Base-by-base conservation (phyloP, 164 flowering plant species). In the Echeveria elegans region DNA sequence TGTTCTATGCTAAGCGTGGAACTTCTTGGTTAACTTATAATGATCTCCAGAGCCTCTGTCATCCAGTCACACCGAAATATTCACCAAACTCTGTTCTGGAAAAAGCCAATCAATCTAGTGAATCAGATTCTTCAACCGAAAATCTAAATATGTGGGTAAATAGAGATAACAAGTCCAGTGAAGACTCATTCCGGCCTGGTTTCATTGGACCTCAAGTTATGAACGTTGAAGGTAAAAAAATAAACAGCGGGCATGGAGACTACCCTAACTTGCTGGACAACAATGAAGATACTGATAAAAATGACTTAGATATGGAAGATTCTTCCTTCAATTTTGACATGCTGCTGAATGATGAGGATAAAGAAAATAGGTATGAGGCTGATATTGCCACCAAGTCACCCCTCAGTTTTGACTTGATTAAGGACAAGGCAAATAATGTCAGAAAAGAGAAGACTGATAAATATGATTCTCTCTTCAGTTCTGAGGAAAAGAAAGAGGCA, bases 21-120 rank as follows among this genome's bases (percentile, higher is more conserved):
- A 80, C 89, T 9, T 82, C 92, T 5, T 91, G 93, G 92, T 82
- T 83, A 77, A 81, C 76, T 76, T 74, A 78, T 29, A 70, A 85
- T 73, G 90, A 83, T 73, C 24, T 63, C 24, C 74, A 68, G 23
- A 81, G 69, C 38, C 53, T 59, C 26, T 68, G 67, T 16, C 36
- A 60, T 16, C 47, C 63, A 15, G 63, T 50, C 63, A 52, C 21
- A 14, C 52, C 24, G 8, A 72, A 45, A 71, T 68, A 81, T 62
- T 89, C 96, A 4, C 91, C 91, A 1, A 82, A 76, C 52, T 86
- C 93, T 18, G 95, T 89, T 32, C 73, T 86, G 29, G 91, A 89
- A 65, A 76, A 72, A 62, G 38, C 60, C 36, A 78, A 80, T 0
- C 58, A 29, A 53, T 36, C 31, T 24, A 32, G 36, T 66, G 16